These are phyloP conservation scores for Cinnamomum chago DNA, from an alignment of 164 flowering plant genomes.

Conservation along the genomic window DNA sequence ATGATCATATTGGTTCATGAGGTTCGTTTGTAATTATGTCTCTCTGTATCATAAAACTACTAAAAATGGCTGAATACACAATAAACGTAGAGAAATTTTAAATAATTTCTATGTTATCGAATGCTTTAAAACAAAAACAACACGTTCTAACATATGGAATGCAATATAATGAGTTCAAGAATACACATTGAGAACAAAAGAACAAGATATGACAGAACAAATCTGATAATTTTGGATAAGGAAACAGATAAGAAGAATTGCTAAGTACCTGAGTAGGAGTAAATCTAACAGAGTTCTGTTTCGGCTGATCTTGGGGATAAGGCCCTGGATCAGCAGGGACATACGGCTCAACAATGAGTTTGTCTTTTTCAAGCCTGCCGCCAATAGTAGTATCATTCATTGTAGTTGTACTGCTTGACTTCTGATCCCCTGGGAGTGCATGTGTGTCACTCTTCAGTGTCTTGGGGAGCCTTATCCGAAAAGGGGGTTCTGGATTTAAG, in stretches of 20 bases:
- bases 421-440: conserved; percentile 63
- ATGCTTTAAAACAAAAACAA: not conserved
- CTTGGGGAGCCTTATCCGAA: conserved; percentile 67
- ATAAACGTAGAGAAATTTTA: too few species aligned
- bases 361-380: conserved; percentile 35
- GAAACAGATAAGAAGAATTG: not conserved
- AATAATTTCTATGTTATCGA: not conserved
- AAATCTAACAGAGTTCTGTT: conserved; percentile 84
- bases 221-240: not conserved
- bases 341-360: conserved; percentile 80
- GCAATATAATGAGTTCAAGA: not conserved
- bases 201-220: not conserved
- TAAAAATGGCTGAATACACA: too few species aligned
- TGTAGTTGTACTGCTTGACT: conserved; percentile 24
- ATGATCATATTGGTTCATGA: not conserved
- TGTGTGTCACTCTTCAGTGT: conserved; percentile 41
- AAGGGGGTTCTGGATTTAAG: conserved; percentile 67
- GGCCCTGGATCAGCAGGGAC: conserved; percentile 96
- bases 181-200: not conserved
- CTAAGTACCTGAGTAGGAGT: conserved; percentile 82
- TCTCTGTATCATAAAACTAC: not conserved
- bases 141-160: not conserved
- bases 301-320: conserved; percentile 98
- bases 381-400: conserved; percentile 24
- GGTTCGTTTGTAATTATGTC: not conserved